Percentiles rank a stretch among this genome's conserved stretches.
These are phyloP conservation scores for Ziziphus jujuba DNA, from an alignment of 306 rosid genomes.

Conservation along the genomic window DNA sequence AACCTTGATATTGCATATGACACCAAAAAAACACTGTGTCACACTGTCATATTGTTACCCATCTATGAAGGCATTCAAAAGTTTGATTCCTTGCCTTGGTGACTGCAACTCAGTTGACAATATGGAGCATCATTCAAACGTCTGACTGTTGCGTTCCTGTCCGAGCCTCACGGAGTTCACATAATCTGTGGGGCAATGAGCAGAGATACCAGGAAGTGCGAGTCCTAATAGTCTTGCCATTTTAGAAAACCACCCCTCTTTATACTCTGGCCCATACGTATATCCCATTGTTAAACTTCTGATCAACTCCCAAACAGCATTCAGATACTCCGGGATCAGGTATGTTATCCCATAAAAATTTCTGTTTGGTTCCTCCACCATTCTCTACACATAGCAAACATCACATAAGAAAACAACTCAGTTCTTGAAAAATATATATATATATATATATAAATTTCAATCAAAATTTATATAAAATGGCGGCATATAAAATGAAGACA, in stretches of 20 bases:
- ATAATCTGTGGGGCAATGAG: slow-evolving; percentile 62
- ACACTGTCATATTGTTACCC: neutral
- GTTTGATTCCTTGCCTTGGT: neutral
- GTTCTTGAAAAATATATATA: slow-evolving; percentile 12
- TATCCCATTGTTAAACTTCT: slow-evolving; percentile 60
- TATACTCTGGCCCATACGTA: slow-evolving; percentile 55
- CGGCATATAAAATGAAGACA: neutral
- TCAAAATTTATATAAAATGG: neutral
- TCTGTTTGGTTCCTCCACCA: slow-evolving; percentile 69
- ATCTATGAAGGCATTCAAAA: neutral
- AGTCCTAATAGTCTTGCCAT: slow-evolving; percentile 54
- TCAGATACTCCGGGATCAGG: slow-evolving; percentile 44
- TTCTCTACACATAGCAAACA: slow-evolving; percentile 35
- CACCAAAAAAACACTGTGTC: neutral
- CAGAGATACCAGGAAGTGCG: slow-evolving; percentile 63
- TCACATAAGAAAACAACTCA: slow-evolving; percentile 13
- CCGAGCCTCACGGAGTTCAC: slow-evolving; percentile 67
- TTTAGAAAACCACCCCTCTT: slow-evolving; percentile 62
- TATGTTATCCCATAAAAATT: slow-evolving; percentile 55
- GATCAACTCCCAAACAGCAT: slow-evolving; percentile 71
- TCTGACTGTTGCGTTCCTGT: slow-evolving; percentile 29
- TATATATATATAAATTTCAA: slow-evolving; percentile 3
- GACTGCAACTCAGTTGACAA: neutral
- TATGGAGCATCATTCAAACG: slow-evolving; percentile 9
- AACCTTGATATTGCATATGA: neutral